Evolutionary conservation across 73 alveolate species (phyloP).

Genomic region (Loxodes magnus): DNA sequence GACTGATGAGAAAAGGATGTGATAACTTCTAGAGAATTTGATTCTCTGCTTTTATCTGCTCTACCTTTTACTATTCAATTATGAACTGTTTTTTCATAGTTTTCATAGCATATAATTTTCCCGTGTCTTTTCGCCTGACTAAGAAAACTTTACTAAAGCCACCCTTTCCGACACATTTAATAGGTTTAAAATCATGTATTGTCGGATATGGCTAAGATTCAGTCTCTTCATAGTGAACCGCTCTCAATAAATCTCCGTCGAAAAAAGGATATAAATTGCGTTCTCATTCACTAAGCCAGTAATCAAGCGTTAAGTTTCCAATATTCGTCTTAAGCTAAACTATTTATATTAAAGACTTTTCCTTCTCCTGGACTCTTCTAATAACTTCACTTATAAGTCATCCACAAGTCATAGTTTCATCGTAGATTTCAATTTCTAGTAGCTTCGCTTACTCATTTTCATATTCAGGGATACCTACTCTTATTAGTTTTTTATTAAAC

Average conservation of each 20-base stretch:
- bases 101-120: conserved; percentile 60
- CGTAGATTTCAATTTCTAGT: no score
- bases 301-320: conserved; percentile 5
- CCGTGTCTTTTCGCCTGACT: conserved; percentile 61
- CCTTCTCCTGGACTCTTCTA: conserved; percentile 9
- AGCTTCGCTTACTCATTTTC: no score
- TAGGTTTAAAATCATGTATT: conserved; percentile 23
- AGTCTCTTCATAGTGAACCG: conserved; percentile 17
- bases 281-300: conserved; percentile 13
- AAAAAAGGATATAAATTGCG: conserved; percentile 11
- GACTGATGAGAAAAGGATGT: conserved; percentile 21
- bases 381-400: conserved; percentile 33
- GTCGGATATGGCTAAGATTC: conserved; percentile 35
- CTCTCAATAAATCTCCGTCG: conserved; percentile 4
- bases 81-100: conserved; percentile 25
- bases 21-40: conserved; percentile 8
- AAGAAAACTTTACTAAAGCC: conserved; percentile 62
- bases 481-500: no score
- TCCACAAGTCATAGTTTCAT: conserved; percentile 28
- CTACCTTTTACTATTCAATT: conserved; percentile 17
- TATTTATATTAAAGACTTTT: no score
- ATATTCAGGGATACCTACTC: no score
- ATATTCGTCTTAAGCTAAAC: conserved; percentile 10
- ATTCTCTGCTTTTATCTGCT: conserved; percentile 33
- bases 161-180: conserved; percentile 66